These are phyloP conservation scores for Pseudogymnoascus sp. DNA, from an alignment of 2,329 filamentous ascomycete species.

Conservation along the genomic window DNA sequence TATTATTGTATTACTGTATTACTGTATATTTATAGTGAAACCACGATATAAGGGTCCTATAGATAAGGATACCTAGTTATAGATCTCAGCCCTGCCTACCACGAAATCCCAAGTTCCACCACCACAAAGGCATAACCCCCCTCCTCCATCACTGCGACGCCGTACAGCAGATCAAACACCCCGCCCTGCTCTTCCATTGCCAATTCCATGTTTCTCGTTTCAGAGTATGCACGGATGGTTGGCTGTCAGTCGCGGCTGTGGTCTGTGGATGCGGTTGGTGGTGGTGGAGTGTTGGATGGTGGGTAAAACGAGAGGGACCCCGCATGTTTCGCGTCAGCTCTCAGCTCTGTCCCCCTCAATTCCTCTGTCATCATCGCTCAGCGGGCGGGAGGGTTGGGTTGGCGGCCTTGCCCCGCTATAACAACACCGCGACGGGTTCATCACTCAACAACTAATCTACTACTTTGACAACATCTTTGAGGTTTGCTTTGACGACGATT, in stretches of 20 bases:
- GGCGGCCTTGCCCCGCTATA: neutral
- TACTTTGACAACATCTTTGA: neutral
- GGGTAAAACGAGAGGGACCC: neutral
- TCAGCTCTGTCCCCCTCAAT: neutral
- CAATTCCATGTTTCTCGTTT: neutral
- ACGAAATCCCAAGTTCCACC: neutral
- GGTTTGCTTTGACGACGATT: neutral
- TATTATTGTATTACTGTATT: neutral
- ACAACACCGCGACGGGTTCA: neutral
- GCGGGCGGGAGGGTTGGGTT: neutral
- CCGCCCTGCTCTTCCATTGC: neutral
- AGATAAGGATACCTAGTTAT: neutral
- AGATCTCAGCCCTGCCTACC: neutral
- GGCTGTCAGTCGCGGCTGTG: neutral
- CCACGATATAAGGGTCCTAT: neutral
- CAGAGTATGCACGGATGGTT: constrained; percentile 2
- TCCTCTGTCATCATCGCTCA: constrained; percentile 1
- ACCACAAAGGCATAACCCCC: neutral
- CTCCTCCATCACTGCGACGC: neutral
- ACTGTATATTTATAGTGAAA: neutral
- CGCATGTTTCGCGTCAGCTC: neutral
- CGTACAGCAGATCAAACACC: neutral
- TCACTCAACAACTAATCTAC: neutral
- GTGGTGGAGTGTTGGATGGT: neutral
- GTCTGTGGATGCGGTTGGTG: neutral